Evolutionary conservation across 176 grass and related monocot species (phyloP).

Genomic region (bread wheat (Triticum aestivum)): DNA sequence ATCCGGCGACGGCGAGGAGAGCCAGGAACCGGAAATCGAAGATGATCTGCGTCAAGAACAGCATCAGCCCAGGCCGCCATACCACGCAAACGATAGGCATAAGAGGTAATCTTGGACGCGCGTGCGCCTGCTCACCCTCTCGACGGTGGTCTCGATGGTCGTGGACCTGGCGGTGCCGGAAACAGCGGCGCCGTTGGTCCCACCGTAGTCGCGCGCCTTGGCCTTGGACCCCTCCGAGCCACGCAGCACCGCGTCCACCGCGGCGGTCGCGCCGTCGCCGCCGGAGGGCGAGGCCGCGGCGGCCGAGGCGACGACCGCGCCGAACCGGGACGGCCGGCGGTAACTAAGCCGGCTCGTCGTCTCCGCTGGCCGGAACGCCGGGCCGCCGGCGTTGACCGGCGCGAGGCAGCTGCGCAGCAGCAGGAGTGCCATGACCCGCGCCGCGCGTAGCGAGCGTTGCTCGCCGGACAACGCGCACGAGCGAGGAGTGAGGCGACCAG

Average conservation of each 20-base stretch:
- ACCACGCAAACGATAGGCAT: neutral
- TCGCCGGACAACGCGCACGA: neutral
- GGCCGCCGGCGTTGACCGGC: neutral
- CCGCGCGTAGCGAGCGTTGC: neutral
- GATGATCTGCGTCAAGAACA: constrained; percentile 49
- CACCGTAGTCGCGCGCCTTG: neutral
- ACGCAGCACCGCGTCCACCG: neutral
- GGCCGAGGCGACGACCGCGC: neutral
- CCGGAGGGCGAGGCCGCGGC: neutral
- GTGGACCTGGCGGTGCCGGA: neutral
- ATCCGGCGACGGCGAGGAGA: constrained; percentile 78
- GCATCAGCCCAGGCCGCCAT: neutral
- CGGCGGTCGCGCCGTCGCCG: neutral
- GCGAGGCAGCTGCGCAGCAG: constrained; percentile 21
- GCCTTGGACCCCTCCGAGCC: neutral
- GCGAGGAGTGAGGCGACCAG: neutral
- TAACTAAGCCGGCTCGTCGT: neutral
- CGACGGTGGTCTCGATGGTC: constrained; percentile 52
- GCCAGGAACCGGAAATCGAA: constrained; percentile 96
- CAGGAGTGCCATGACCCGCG: constrained; percentile 15
- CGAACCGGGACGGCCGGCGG: neutral
- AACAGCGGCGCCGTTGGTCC: neutral
- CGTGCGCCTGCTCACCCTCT: constrained; percentile 39
- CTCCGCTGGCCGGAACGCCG: neutral
- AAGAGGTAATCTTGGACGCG: too few species aligned